Conservation (phyloP, 2,329 filamentous ascomycete genomes). For the Davidsoniella neocaledoniae region DNA sequence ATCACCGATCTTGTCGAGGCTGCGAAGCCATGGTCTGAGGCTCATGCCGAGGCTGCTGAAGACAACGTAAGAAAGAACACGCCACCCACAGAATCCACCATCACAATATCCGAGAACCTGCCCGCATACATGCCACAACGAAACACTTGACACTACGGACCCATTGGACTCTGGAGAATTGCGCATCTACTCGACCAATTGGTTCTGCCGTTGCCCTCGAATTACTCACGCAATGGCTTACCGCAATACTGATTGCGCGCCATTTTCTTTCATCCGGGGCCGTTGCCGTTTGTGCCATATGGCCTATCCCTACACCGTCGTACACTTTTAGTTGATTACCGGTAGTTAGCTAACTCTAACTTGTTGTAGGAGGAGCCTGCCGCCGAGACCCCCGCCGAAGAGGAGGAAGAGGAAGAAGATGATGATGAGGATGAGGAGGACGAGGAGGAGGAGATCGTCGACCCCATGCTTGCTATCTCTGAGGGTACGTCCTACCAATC, state of each 20-base stretch:
- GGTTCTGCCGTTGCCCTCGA: not conserved
- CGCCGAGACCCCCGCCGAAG: constrained; percentile 20
- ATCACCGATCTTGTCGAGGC: constrained; percentile 48
- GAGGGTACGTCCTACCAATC: constrained; percentile 51
- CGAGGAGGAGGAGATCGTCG: constrained; percentile 69
- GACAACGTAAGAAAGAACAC: constrained; percentile 28
- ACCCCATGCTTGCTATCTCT: constrained; percentile 76
- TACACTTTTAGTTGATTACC: not conserved
- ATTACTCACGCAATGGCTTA: not conserved
- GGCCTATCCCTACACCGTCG: not conserved
- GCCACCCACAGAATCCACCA: not conserved
- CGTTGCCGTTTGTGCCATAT: not conserved
- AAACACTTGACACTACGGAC: too few relatives aligned
- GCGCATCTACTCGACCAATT: not conserved
- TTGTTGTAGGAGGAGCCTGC: constrained; percentile 15
- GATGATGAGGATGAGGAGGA: constrained; percentile 55
- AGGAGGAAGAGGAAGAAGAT: constrained; percentile 36
- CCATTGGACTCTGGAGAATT: not conserved
- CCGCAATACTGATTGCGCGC: not conserved
- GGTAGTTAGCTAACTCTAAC: too few relatives aligned
- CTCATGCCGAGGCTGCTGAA: constrained; percentile 51
- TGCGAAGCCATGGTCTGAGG: constrained; percentile 46
- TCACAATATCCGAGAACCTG: not conserved
- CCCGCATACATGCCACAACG: not conserved
- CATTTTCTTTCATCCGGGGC: too few relatives aligned